Percentiles rank a stretch among this genome's conserved stretches.
Evolutionary conservation across 371 early-diverging fungal species (phyloP).

Genomic region (Rhizopus microsporus): DNA sequence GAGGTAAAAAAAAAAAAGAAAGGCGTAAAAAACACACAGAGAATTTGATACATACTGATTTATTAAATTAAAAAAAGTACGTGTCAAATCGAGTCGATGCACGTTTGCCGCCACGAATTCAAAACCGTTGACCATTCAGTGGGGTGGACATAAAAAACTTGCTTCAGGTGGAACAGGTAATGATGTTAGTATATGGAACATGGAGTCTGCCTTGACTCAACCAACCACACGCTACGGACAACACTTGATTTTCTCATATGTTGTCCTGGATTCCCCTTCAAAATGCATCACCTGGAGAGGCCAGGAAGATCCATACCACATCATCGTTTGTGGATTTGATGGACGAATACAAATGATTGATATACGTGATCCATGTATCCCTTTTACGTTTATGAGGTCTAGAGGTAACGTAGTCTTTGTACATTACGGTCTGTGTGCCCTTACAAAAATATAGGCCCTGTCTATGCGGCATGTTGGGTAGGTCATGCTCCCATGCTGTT

Average conservation of each 20-base stretch:
- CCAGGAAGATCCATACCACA: conserved; percentile 8
- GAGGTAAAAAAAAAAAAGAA: not conserved
- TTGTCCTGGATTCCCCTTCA: conserved; percentile 31
- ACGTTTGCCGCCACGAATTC: not conserved
- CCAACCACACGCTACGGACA: not conserved
- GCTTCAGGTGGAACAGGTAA: conserved; percentile 6
- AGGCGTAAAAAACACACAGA: not conserved
- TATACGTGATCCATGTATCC: conserved; percentile 36
- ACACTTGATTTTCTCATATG: conserved; percentile 9
- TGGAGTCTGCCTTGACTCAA: conserved; percentile 20
- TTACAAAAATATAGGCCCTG: not conserved
- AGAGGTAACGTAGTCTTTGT: conserved; percentile 3
- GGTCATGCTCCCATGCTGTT: not conserved
- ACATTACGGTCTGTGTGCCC: not conserved
- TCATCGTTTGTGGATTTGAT: conserved; percentile 41
- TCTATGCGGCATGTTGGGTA: not conserved
- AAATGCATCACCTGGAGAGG: conserved; percentile 25
- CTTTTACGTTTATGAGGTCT: not conserved
- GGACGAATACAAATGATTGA: conserved; percentile 43
- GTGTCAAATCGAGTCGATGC: conserved; percentile 14
- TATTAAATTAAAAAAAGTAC: conserved; percentile 7
- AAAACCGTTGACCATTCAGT: conserved; percentile 27
- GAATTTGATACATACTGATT: not conserved
- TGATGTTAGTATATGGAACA: conserved; percentile 32
- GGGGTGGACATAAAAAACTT: conserved; percentile 42